Evolutionary conservation across 208 protist genomes (phyloP), one percentile per base, ranked within the genome.

Genomic region (Angomonas ambiguus): DNA sequence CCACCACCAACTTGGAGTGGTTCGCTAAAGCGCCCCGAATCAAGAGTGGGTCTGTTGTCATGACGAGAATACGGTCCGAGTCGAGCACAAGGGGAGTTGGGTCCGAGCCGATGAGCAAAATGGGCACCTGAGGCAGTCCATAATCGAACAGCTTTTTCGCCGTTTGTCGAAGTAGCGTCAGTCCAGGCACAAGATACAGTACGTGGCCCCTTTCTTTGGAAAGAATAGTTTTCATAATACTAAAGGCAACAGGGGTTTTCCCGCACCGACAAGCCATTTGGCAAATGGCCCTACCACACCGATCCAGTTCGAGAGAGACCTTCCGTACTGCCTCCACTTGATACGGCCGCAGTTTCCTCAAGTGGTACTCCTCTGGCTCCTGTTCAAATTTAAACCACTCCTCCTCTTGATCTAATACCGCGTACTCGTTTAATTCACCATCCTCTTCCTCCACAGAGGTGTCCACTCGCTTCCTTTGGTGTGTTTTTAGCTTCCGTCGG

Each of bases 211-310:
- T 62, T 22, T 45, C 60, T 4, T 22, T 13, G 10, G 51, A 20
- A 30, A 79, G 59, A 10, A 71, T 57, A 20, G 30, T 65, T 55
- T 79, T 71, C 34, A 92, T 66, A 32, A 85, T 76, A 33, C 76
- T 64, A 76, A 74, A 92, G 8, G 85, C 85, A 1, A 92, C 85
- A 2, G 85, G 85, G 6, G 85, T 92, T 65, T 92, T 92, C 24
- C 85, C 85, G 64, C 85, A 92, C 10, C 85, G 73, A 63, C 85
- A 92, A 2, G 85, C 85, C 82, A 92, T 92, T 76, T 92, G 85
- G 51, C 82, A 92, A 24, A 92, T 79, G 0, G 85, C 70, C 22
- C 71, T 69, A 6, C 77, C 70, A 30, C 35, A 25, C 34, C 30
- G 42, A 2, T 72, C 32, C 5, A 92, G 67, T 59, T 92, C 82